A percentile compares a stretch with the other conserved stretches of the same genome.
Conservation (phyloP, 192 early-diverging fungal genomes). For the Entophlyctis luteolus region DNA sequence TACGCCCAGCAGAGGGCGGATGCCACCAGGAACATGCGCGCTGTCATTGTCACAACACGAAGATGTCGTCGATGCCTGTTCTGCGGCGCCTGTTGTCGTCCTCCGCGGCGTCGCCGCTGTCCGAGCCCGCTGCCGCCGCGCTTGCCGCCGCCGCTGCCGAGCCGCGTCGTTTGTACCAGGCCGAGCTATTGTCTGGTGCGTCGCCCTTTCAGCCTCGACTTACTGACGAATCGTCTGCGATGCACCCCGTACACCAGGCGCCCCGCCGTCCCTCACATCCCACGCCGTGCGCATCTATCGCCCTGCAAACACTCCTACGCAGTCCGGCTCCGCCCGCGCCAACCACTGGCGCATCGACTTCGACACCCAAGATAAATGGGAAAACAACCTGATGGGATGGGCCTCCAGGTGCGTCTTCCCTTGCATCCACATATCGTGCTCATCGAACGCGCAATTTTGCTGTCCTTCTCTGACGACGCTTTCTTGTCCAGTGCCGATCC, state of each 20-base stretch:
- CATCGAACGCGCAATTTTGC: too few species aligned
- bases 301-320: conserved; percentile 79
- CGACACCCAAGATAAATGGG: conserved; percentile 83
- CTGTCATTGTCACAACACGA: neutral
- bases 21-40: neutral
- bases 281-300: conserved; percentile 76
- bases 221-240: neutral
- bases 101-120: neutral
- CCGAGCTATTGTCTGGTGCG: conserved; percentile 15
- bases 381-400: conserved; percentile 95
- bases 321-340: conserved; percentile 73
- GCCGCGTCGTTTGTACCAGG: conserved; percentile 9
- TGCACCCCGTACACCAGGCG: too few species aligned
- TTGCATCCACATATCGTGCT: too few species aligned
- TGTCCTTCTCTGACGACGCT: too few species aligned
- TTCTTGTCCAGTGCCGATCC: conserved; percentile 85
- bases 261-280: neutral
- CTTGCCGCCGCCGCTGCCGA: neutral
- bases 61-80: neutral
- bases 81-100: neutral
- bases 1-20: conserved; percentile 1
- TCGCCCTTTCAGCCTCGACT: neutral
- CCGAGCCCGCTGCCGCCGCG: neutral
- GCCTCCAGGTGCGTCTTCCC: conserved; percentile 57
- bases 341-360: conserved; percentile 88